Conservation (phyloP, 1,284 basidiomycete species). For the Papiliotrema flavescens region DNA sequence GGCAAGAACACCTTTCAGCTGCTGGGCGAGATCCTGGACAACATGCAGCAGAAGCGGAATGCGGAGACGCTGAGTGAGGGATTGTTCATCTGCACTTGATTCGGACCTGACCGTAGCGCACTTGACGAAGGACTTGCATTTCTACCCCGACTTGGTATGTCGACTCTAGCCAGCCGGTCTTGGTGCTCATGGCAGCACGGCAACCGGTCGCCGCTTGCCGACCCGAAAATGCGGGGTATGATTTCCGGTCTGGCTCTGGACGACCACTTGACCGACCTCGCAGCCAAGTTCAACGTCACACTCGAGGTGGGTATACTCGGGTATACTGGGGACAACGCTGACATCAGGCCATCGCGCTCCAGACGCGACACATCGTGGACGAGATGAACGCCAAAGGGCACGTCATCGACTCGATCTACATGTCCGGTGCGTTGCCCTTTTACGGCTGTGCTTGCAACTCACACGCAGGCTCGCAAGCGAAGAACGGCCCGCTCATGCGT, state of each 20-base stretch:
- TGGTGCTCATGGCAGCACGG: slow-evolving; percentile 35
- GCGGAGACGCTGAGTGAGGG: slow-evolving; percentile 58
- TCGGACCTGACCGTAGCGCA: slow-evolving; percentile 54
- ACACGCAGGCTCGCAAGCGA: slow-evolving; percentile 71
- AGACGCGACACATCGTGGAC: slow-evolving; percentile 92
- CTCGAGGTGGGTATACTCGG: slow-evolving; percentile 58
- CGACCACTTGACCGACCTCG: slow-evolving; percentile 72
- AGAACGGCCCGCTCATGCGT: slow-evolving; percentile 77
- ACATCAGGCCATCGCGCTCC: slow-evolving; percentile 74
- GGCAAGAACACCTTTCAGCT: slow-evolving; percentile 55
- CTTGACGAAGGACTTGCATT: slow-evolving; percentile 81
- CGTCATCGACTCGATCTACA: slow-evolving; percentile 78
- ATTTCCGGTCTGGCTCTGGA: slow-evolving; percentile 84
- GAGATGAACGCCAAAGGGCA: slow-evolving; percentile 86
- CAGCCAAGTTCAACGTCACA: slow-evolving; percentile 84
- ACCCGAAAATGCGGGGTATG: slow-evolving; percentile 87
- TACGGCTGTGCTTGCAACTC: not conserved
- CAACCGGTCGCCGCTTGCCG: slow-evolving; percentile 93
- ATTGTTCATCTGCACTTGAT: not conserved
- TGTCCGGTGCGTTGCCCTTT: slow-evolving; percentile 54
- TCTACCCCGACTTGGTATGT: slow-evolving; percentile 83
- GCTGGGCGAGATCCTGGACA: slow-evolving; percentile 70
- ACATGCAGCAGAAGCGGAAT: slow-evolving; percentile 58
- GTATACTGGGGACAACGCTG: not conserved
- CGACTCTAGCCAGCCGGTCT: not conserved